These are phyloP conservation scores for Pseudonectria buxi DNA, from an alignment of 2,329 filamentous ascomycete species.

Conservation along the genomic window DNA sequence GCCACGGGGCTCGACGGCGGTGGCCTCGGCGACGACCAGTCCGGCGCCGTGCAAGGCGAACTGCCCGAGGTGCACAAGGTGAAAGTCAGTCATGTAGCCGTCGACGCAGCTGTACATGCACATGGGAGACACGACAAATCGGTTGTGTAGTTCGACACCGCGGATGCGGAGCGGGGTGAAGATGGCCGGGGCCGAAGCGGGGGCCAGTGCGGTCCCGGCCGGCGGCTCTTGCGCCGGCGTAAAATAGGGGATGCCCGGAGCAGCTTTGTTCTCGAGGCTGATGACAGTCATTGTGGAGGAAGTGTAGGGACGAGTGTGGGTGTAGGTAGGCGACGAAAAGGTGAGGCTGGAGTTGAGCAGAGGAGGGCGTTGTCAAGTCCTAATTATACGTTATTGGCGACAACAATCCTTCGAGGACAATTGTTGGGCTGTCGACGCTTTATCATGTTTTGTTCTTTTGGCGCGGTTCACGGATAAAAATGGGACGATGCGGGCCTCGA, in stretches of 20 bases:
- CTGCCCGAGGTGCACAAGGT: conserved; percentile 74
- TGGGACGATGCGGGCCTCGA: no score
- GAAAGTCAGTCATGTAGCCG: conserved; percentile 72
- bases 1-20: conserved; percentile 65
- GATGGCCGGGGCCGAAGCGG: conserved; percentile 41
- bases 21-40: conserved; percentile 71
- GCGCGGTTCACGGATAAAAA: no score
- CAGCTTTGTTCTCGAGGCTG: conserved; percentile 30
- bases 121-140: conserved; percentile 54
- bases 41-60: conserved; percentile 70
- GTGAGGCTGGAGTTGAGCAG: no score
- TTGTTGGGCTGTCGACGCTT: no score
- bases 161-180: conserved; percentile 52
- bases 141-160: conserved; percentile 46
- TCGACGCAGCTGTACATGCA: conserved; percentile 52
- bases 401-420: no score
- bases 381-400: no score
- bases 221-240: conserved; percentile 48
- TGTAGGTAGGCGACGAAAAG: not conserved
- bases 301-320: not conserved
- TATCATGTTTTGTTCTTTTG: no score
- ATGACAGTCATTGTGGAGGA: conserved; percentile 9
- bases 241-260: conserved; percentile 43
- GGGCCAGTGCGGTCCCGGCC: conserved; percentile 39
- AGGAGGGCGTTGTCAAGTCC: no score